Conservation (phyloP, 2,329 filamentous ascomycete species). For the Fusarium algeriense region DNA sequence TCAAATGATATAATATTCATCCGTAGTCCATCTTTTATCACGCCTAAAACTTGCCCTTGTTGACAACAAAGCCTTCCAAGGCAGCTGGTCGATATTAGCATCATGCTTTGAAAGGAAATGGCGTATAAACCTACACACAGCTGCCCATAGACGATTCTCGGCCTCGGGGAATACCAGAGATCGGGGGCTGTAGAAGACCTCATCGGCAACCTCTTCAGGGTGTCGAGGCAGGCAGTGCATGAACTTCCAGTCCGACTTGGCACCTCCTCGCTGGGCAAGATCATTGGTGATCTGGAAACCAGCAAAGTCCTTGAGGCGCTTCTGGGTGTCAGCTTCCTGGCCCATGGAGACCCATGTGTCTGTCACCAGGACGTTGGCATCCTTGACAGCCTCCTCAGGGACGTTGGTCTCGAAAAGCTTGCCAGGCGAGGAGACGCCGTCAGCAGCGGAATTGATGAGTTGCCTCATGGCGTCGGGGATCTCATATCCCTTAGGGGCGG, state of each 20-base stretch:
- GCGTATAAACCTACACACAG: slow-evolving; percentile 71
- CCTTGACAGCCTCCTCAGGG: slow-evolving; percentile 86
- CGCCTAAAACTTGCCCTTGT: slow-evolving; percentile 79
- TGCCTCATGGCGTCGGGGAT: slow-evolving; percentile 82
- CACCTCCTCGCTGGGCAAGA: slow-evolving; percentile 84
- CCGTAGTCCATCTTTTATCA: background rate
- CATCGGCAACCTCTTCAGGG: slow-evolving; percentile 91
- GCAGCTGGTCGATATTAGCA: slow-evolving; percentile 65
- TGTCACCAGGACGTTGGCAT: slow-evolving; percentile 91
- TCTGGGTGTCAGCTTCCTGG: slow-evolving; percentile 86
- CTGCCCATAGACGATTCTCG: slow-evolving; percentile 94
- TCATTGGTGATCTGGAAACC: slow-evolving; percentile 94
- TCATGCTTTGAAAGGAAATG: background rate
- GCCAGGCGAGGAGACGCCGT: slow-evolving; percentile 69
- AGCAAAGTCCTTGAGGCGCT: slow-evolving; percentile 82
- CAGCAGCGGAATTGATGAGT: slow-evolving; percentile 75
- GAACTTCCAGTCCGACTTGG: slow-evolving; percentile 92
- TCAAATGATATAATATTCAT: slow-evolving; percentile 25
- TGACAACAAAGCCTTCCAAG: slow-evolving; percentile 91
- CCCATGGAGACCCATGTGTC: slow-evolving; percentile 99
- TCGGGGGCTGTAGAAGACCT: slow-evolving; percentile 89
- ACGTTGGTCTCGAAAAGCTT: slow-evolving; percentile 79
- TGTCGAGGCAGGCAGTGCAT: slow-evolving; percentile 98
- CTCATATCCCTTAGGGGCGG: slow-evolving; percentile 85
- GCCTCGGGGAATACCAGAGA: slow-evolving; percentile 94